phyloP scores from a whole-genome alignment of 1,284 basidiomycete species.

The Ceratobasidium sp. region DNA sequence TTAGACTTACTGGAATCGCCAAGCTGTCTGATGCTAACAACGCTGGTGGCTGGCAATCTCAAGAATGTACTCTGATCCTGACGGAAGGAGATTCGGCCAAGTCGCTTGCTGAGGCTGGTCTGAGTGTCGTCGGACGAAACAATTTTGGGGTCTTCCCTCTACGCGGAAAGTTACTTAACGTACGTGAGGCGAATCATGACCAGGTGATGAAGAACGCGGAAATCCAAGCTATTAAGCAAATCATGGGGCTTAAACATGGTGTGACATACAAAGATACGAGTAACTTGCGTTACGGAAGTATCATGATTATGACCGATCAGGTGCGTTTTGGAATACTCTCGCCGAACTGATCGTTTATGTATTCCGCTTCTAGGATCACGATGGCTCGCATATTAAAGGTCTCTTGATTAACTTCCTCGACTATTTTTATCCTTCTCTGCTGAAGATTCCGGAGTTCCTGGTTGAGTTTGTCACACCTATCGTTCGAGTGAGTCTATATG shows the following conservation, averaged over 20 bases:
- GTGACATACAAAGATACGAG: slow-evolving; percentile 83
- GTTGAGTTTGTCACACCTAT: slow-evolving; percentile 99
- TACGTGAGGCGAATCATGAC: slow-evolving; percentile 95
- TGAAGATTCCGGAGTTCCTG: slow-evolving; percentile 92
- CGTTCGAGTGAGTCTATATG: slow-evolving; percentile 76
- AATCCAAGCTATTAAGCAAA: slow-evolving; percentile 98
- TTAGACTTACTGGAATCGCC: slow-evolving; percentile 87
- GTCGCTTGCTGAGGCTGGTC: slow-evolving; percentile 92
- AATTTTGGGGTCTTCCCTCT: slow-evolving; percentile 98
- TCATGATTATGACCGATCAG: slow-evolving; percentile 99
- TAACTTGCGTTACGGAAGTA: slow-evolving; percentile 89
- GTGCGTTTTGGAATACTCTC: slow-evolving; percentile 59
- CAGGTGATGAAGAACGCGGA: slow-evolving; percentile 99
- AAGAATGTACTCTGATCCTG: slow-evolving; percentile 93
- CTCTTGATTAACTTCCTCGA: slow-evolving; percentile 98
- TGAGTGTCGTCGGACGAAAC: slow-evolving; percentile 95
- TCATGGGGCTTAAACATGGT: slow-evolving; percentile 95
- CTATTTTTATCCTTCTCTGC: slow-evolving; percentile 95
- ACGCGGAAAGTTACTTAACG: slow-evolving; percentile 96
- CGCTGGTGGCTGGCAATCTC: slow-evolving; percentile 86
- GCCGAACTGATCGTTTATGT: slow-evolving; percentile 43
- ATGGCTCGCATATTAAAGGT: slow-evolving; percentile 99
- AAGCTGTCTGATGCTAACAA: slow-evolving; percentile 99
- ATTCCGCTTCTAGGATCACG: slow-evolving; percentile 84
- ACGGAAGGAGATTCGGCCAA: slow-evolving; percentile 99